Percentiles rank a stretch among this genome's conserved stretches.
Evolutionary conservation across 192 early-diverging fungal genomes (phyloP).

Genomic region (Coemansia sp.): DNA sequence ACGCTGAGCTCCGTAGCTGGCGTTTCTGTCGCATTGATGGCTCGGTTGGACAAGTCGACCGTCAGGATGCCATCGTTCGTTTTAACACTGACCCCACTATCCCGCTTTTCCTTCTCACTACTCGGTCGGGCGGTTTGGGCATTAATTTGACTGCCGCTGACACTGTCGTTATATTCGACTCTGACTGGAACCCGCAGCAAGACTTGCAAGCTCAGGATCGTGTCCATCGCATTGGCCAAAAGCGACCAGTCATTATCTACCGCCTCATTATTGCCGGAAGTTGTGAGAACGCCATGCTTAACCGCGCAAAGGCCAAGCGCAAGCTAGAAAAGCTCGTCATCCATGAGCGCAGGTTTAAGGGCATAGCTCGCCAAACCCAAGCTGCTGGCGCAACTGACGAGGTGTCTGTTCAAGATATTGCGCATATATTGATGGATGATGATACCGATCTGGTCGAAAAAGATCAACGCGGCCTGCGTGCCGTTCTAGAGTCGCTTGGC

Average conservation of each 20-base stretch:
- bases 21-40: conserved; percentile 91
- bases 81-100: conserved; percentile 55
- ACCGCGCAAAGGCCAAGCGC: conserved; percentile 80
- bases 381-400: conserved; percentile 25
- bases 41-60: conserved; percentile 75
- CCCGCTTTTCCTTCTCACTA: conserved; percentile 88
- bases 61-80: conserved; percentile 63
- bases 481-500: conserved; percentile 23
- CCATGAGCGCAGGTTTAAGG: conserved; percentile 83
- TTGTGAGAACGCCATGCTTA: conserved; percentile 83
- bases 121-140: conserved; percentile 94
- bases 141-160: conserved; percentile 98
- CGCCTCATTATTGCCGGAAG: conserved; percentile 83
- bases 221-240: conserved; percentile 96
- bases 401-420: conserved; percentile 67
- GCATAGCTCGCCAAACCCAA: conserved; percentile 24
- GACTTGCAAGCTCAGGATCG: conserved; percentile 97
- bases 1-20: conserved; percentile 79
- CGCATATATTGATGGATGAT: conserved; percentile 71
- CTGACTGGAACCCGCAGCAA: conserved; percentile 99
- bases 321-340: conserved; percentile 95
- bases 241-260: conserved; percentile 88
- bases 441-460: conserved; percentile 64
- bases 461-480: conserved; percentile 26
- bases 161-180: conserved; percentile 95